phyloP scores from a whole-genome alignment of 1,139 yeast genomes.

The Taphrina communis region DNA sequence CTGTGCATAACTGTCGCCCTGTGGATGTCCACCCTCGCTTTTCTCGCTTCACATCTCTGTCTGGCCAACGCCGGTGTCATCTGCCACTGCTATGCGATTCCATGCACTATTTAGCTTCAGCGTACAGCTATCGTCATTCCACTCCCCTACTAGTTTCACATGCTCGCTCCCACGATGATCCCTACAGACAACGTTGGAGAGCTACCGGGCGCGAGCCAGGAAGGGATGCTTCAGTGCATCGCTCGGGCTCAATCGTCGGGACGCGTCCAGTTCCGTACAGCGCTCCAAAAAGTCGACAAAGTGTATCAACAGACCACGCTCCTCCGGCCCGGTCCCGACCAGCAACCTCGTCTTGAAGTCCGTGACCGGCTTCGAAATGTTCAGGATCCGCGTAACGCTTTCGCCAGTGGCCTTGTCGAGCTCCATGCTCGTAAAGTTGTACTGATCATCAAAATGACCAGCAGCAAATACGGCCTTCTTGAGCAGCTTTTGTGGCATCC shows the following conservation, averaged over 20 bases:
- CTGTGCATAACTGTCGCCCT: too few species aligned
- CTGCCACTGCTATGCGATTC: too few species aligned
- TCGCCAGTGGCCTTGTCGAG: slow-evolving; percentile 49
- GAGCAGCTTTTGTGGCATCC: slow-evolving; percentile 50
- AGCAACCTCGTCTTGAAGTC: slow-evolving; percentile 42
- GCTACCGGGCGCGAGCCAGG: slow-evolving; percentile 53
- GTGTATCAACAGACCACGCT: slow-evolving; percentile 32
- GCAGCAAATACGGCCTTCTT: slow-evolving; percentile 49
- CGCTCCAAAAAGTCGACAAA: slow-evolving; percentile 64
- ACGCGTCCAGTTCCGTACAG: slow-evolving; percentile 79
- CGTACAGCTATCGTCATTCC: too few species aligned
- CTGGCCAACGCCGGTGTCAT: too few species aligned
- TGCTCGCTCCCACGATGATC: too few species aligned
- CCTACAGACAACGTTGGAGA: background rate
- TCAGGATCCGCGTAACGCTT: slow-evolving; percentile 44
- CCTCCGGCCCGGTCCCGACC: slow-evolving; percentile 30
- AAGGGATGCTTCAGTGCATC: slow-evolving; percentile 75
- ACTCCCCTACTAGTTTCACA: too few species aligned
- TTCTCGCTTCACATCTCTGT: too few species aligned
- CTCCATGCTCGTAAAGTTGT: slow-evolving; percentile 49
- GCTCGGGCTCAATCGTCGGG: slow-evolving; percentile 70
- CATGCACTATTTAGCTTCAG: too few species aligned
- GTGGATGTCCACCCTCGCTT: too few species aligned
- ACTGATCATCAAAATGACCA: slow-evolving; percentile 50
- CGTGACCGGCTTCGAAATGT: slow-evolving; percentile 42